Conservation (phyloP, 2,329 filamentous ascomycete species). For the Sarocladium oryzae region DNA sequence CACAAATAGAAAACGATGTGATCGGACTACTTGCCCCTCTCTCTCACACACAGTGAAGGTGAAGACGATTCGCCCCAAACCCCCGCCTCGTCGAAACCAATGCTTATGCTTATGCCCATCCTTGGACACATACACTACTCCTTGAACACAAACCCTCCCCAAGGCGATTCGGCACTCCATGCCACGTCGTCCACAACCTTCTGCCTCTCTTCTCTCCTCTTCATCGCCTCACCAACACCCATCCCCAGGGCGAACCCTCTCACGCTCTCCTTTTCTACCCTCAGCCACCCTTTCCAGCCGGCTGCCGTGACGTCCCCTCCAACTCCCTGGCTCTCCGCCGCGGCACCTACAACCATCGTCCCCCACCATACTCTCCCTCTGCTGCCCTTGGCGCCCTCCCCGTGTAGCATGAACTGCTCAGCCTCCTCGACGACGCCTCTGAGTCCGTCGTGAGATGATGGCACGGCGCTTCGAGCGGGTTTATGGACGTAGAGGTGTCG, state of each 20-base stretch:
- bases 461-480: constrained; percentile 23
- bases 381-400: constrained; percentile 30
- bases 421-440: constrained; percentile 32
- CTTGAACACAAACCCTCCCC: constrained; percentile 42
- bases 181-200: constrained; percentile 33
- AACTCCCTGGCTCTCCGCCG: constrained; percentile 16
- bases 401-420: constrained; percentile 46
- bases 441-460: constrained; percentile 18
- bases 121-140: too few species aligned
- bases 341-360: constrained; percentile 47
- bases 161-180: constrained; percentile 42
- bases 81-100: too few species aligned
- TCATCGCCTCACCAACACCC: constrained; percentile 39
- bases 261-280: constrained; percentile 38
- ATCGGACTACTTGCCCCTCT: background rate
- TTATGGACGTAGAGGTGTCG: constrained; percentile 45
- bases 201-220: constrained; percentile 31
- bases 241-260: constrained; percentile 30
- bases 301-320: constrained; percentile 24
- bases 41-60: too few species aligned
- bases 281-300: constrained; percentile 44
- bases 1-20: background rate
- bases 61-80: too few species aligned
- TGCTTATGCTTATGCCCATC: too few species aligned
- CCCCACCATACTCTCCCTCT: constrained; percentile 49